These are phyloP conservation scores for Leishmania braziliensis DNA, from an alignment of 208 protist genomes.

Conservation along the genomic window DNA sequence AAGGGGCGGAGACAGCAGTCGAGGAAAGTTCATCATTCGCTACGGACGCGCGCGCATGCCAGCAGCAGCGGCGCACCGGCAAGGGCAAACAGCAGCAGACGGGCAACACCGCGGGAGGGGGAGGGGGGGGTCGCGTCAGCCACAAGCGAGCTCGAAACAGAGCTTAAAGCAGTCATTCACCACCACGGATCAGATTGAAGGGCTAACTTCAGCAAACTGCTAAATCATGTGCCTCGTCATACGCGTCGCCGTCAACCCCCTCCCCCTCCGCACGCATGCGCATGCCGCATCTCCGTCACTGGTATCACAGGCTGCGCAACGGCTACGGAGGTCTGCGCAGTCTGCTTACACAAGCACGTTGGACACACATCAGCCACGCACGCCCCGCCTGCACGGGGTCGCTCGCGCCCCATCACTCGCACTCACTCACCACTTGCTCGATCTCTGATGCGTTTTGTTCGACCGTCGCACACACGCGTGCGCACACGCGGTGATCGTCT, in stretches of 20 bases:
- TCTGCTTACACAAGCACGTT: slow-evolving; percentile 36
- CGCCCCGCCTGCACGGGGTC: background rate
- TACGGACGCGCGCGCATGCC: background rate
- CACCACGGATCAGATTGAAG: slow-evolving; percentile 46
- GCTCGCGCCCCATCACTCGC: background rate
- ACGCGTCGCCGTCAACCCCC: background rate
- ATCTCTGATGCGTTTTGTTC: background rate
- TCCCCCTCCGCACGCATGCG: background rate
- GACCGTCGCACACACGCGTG: background rate
- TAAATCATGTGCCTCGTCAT: slow-evolving; percentile 13
- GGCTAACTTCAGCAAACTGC: slow-evolving; percentile 54
- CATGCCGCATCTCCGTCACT: slow-evolving; percentile 21
- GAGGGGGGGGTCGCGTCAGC: background rate
- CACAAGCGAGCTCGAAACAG: slow-evolving; percentile 9
- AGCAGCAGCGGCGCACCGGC: background rate
- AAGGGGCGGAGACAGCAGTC: background rate
- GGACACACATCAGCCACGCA: background rate
- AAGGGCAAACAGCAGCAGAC: background rate
- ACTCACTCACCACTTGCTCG: background rate
- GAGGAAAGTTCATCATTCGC: too few species aligned
- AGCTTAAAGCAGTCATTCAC: slow-evolving; percentile 36
- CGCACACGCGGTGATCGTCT: background rate
- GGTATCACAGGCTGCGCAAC: slow-evolving; percentile 29
- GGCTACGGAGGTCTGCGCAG: background rate
- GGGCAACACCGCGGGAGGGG: background rate